Conservation (phyloP, 169 alveolate species). For the Plasmodium blacklocki region DNA sequence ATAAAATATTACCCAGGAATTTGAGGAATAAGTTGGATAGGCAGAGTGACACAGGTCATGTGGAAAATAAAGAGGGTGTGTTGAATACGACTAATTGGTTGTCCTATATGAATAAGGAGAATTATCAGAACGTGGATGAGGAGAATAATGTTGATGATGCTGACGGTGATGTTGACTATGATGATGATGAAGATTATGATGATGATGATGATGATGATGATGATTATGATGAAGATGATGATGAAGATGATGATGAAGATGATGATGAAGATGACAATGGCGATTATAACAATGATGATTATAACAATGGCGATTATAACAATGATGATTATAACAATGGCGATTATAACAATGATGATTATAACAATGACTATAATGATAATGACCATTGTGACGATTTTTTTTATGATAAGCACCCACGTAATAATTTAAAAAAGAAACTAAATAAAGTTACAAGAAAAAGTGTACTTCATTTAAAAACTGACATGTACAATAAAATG, state of each 20-base stretch:
- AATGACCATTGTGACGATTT: background rate
- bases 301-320: background rate
- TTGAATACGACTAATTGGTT: slow-evolving; percentile 6
- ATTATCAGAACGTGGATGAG: background rate
- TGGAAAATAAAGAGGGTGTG: background rate
- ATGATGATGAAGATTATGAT: background rate
- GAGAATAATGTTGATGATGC: background rate
- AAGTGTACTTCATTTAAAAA: too few relatives aligned
- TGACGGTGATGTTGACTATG: background rate
- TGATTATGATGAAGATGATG: background rate
- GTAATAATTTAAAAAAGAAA: too few relatives aligned
- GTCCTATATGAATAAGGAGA: background rate
- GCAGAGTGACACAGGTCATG: background rate
- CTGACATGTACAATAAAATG: too few relatives aligned
- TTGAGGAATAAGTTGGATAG: background rate
- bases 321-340: background rate
- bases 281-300: background rate
- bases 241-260: background rate
- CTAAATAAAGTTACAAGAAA: too few relatives aligned
- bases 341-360: background rate
- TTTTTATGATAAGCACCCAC: background rate
- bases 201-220: background rate
- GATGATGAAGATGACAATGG: background rate
- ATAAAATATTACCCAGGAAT: background rate
- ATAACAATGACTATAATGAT: background rate